A percentile compares a stretch with the other conserved stretches of the same genome.
These are phyloP conservation scores for Diophrys sp. DNA, from an alignment of 73 alveolate genomes.

Conservation along the genomic window DNA sequence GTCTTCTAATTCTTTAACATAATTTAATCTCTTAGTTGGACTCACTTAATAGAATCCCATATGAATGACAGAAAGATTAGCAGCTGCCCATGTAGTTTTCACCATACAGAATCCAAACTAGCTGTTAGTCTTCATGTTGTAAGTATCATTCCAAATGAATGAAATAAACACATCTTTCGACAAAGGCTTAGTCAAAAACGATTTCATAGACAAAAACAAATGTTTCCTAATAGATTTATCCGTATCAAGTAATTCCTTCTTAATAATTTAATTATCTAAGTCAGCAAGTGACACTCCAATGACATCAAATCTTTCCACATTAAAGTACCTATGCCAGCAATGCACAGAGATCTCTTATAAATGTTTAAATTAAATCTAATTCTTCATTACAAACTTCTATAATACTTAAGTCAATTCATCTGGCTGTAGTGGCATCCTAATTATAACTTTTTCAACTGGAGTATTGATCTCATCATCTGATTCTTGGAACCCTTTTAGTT, in stretches of 20 bases:
- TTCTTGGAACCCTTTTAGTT: too few relatives aligned
- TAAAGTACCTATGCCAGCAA: conserved; percentile 9
- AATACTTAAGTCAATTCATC: background rate
- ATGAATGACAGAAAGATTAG: background rate
- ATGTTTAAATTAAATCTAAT: too few relatives aligned
- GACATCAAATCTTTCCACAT: conserved; percentile 7
- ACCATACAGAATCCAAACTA: conserved; percentile 1
- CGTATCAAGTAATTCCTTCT: background rate
- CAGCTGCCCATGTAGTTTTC: conserved; percentile 3
- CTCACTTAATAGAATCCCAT: conserved; percentile 4
- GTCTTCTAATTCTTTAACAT: background rate
- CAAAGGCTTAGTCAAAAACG: background rate
- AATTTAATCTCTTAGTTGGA: conserved; percentile 3
- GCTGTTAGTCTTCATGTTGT: conserved; percentile 2
- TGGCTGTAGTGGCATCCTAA: background rate
- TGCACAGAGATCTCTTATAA: background rate
- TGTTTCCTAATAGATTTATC: background rate
- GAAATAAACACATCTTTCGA: background rate
- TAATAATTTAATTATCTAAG: background rate
- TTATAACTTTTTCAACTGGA: background rate
- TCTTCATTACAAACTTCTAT: background rate
- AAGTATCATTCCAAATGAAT: conserved; percentile 8
- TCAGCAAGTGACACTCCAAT: background rate
- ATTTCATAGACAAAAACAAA: background rate
- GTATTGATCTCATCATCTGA: too few relatives aligned